Evolutionary conservation across 129 eudicot species (phyloP), one percentile per base, ranked within the genome.

Genomic region (Rutidosis leptorrhynchoides): DNA sequence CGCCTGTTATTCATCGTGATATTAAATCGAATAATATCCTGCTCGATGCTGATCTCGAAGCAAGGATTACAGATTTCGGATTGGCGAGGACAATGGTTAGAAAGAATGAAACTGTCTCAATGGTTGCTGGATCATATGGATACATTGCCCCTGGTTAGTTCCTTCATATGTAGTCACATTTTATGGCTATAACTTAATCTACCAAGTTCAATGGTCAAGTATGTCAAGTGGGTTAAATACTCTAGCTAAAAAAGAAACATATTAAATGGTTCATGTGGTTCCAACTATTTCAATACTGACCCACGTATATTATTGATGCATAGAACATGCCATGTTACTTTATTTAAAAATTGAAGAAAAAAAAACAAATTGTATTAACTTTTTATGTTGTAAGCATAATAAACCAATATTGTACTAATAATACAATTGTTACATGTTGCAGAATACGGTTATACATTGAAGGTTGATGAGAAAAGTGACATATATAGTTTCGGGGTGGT

Each of bases 101-200:
- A 53, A 85, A 82, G 80, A 82, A 85, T 33, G 85, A 82, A 70
- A 85, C 93, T 3, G 88, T 85, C 24, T 82, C 93, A 0, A 85
- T 85, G 88, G 88, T 85, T 42, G 93, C 93, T 1, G 93, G 93
- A 59, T 85, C 93, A 1, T 85, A 82, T 19, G 93, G 93, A 52
- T 85, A 85, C 35, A 85, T 85, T 17, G 93, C 93, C 4, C 93
- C 93, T 7, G 93, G 93, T 82, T 57, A 71, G 85, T 82, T 35
- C 32, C 19, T 23, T 48, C 7, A 3, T 29, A 32, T 17, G 17
- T 6, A 45, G 52, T 45, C 52, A n/a, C 42, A 45, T 46, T 46
- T 46, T n/a, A n/a, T n/a, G 2, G 21, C 5, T 46, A 46, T n/a
- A 46, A 46, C 20, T 46, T 46, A 46, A 3, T 0, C 7, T 16